Percentiles rank a stretch among this genome's conserved stretches.
These are phyloP conservation scores for Aspergillus fumigatiaffinis DNA, from an alignment of 2,329 filamentous ascomycete genomes.

Conservation along the genomic window DNA sequence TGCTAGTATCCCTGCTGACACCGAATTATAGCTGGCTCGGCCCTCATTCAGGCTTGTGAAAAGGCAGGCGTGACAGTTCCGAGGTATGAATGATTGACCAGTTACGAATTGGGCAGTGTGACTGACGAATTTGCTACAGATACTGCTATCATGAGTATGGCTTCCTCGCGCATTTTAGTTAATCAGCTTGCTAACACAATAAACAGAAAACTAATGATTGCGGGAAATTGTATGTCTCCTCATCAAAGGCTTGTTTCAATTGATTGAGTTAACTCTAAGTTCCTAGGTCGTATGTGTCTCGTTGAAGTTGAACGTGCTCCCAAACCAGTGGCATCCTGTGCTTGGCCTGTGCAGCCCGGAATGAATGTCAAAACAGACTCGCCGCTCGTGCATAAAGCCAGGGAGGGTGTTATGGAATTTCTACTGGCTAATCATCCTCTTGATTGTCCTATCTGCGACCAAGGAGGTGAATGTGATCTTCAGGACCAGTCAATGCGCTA, in stretches of 20 bases:
- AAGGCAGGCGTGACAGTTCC: conserved; percentile 90
- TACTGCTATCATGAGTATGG: conserved; percentile 98
- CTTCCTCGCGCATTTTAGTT: conserved; percentile 15
- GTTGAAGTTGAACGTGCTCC: conserved; percentile 96
- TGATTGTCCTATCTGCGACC: conserved; percentile 96
- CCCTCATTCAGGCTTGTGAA: conserved; percentile 98
- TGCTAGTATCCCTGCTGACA: conserved; percentile 21
- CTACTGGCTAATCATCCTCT: conserved; percentile 92
- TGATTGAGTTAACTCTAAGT: conserved; percentile 5
- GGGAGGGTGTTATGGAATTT: conserved; percentile 99
- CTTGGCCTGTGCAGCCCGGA: conserved; percentile 96
- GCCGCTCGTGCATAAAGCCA: conserved; percentile 90
- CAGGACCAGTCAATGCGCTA: conserved; percentile 99
- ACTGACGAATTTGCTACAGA: conserved; percentile 50
- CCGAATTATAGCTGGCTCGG: conserved; percentile 71
- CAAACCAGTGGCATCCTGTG: conserved; percentile 96
- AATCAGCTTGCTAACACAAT: conserved; percentile 21
- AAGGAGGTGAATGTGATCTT: conserved; percentile 97
- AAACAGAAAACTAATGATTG: conserved; percentile 89
- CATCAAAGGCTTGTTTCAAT: background rate
- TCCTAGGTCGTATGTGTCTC: conserved; percentile 79
- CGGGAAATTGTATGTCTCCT: conserved; percentile 72
- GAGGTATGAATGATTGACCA: conserved; percentile 52
- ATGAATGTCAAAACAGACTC: conserved; percentile 99
- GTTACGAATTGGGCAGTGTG: background rate